Conservation (phyloP, 148 eudicot species). For the Drosera capensis region DNA sequence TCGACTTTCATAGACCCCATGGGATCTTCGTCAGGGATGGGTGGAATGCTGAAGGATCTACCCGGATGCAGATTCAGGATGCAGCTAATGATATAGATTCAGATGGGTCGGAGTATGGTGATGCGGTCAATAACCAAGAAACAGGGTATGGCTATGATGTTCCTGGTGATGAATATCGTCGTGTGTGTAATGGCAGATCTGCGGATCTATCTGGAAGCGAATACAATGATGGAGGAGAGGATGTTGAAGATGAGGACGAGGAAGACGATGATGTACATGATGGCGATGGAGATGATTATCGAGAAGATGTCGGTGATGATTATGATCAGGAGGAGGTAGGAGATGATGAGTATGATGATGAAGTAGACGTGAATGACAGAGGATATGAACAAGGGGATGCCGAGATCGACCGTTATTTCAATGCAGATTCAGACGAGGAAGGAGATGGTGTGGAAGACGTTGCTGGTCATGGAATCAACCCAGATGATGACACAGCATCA, state of each 20-base stretch:
- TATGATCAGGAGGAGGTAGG: slow-evolving; percentile 1
- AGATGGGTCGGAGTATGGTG: slow-evolving; percentile 36
- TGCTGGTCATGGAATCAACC: slow-evolving; percentile 6
- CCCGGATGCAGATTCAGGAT: slow-evolving; percentile 21
- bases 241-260: slow-evolving; percentile 15
- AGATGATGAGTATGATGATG: slow-evolving; percentile 10
- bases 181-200: slow-evolving; percentile 17
- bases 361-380: slow-evolving; percentile 1
- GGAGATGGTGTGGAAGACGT: slow-evolving; percentile 17
- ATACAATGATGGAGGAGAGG: slow-evolving; percentile 14
- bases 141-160: slow-evolving; percentile 24
- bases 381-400: slow-evolving; percentile 12
- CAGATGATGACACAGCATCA: slow-evolving; percentile 26
- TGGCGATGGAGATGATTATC: no score
- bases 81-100: slow-evolving; percentile 23
- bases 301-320: slow-evolving; percentile 13
- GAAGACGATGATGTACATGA: slow-evolving; percentile 18
- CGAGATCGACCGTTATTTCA: slow-evolving; percentile 13
- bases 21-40: slow-evolving; percentile 22
- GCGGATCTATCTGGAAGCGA: slow-evolving; percentile 13
- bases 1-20: slow-evolving; percentile 21
- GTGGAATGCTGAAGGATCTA: slow-evolving; percentile 18
- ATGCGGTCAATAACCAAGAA: slow-evolving; percentile 24
- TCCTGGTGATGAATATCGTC: slow-evolving; percentile 22
- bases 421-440: slow-evolving; percentile 14